Evolutionary conservation across 768 basidiomycete genomes (phyloP).

Genomic region (Lentinula aciculospora): DNA sequence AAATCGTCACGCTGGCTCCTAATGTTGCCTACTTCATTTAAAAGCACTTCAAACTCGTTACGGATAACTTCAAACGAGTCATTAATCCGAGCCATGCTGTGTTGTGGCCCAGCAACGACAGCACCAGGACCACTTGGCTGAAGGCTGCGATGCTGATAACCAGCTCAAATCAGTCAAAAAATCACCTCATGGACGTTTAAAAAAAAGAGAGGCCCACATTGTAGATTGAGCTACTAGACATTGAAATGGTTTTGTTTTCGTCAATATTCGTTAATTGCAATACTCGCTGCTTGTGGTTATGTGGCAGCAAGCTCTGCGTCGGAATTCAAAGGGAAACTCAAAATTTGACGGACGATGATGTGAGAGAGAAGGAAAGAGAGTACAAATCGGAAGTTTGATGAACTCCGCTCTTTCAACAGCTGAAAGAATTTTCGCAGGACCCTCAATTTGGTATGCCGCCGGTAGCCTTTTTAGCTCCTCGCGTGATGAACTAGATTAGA

Average conservation of each 20-base stretch:
- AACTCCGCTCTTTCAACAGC: not conserved
- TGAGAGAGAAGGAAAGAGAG: not conserved
- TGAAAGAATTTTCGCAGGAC: not conserved
- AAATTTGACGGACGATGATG: not conserved
- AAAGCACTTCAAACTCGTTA: conserved; percentile 77
- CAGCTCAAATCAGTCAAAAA: not conserved
- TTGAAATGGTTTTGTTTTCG: not conserved
- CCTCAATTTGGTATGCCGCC: not conserved
- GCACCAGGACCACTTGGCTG: conserved; percentile 45
- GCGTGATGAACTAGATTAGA: not conserved
- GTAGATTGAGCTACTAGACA: conserved; percentile 7
- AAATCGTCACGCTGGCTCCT: conserved; percentile 84
- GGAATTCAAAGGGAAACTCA: not conserved
- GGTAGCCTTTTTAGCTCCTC: not conserved
- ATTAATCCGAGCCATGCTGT: conserved; percentile 44
- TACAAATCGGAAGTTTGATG: not conserved
- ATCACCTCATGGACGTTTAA: not conserved
- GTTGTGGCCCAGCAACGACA: conserved; percentile 34
- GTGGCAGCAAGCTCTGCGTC: not conserved
- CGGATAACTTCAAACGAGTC: conserved; percentile 80
- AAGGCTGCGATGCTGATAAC: conserved; percentile 43
- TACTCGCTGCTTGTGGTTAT: not conserved
- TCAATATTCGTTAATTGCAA: not conserved
- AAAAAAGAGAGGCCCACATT: not conserved
- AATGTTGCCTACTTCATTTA: conserved; percentile 59